Conservation (phyloP, 495 filamentous ascomycete species). For the Neurospora tetraspora region DNA sequence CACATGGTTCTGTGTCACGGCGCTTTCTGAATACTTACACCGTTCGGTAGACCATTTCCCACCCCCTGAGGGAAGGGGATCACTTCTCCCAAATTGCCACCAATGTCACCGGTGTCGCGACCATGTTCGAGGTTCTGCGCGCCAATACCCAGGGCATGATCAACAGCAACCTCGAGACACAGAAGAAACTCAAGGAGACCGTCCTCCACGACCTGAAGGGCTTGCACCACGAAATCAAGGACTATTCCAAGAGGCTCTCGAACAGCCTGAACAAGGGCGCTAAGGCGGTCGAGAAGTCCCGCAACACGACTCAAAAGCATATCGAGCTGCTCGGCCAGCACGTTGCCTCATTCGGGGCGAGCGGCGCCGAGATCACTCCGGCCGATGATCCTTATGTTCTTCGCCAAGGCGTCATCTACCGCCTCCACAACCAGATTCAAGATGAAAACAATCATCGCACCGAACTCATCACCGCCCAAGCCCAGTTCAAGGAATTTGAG, state of each 20-base stretch:
- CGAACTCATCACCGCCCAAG: conserved; percentile 80
- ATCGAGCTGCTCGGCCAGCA: conserved; percentile 87
- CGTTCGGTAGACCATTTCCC: conserved; percentile 56
- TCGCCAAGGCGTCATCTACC: conserved; percentile 67
- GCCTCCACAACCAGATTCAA: conserved; percentile 79
- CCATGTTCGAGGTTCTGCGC: conserved; percentile 87
- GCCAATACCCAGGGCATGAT: conserved; percentile 83
- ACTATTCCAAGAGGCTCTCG: conserved; percentile 78
- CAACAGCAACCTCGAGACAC: conserved; percentile 78
- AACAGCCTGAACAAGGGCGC: conserved; percentile 76
- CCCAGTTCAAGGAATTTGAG: conserved; percentile 82
- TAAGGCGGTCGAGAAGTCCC: conserved; percentile 86
- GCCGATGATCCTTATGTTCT: conserved; percentile 81
- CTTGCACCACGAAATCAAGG: conserved; percentile 91
- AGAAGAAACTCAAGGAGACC: conserved; percentile 71
- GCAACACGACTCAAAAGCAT: conserved; percentile 80
- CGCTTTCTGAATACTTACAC: neutral
- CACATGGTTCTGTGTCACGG: neutral
- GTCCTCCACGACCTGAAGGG: conserved; percentile 83
- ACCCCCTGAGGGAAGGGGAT: conserved; percentile 75
- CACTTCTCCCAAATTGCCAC: conserved; percentile 85
- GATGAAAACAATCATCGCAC: conserved; percentile 93
- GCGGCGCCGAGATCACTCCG: conserved; percentile 53
- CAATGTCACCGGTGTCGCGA: conserved; percentile 68
- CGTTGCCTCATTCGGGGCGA: conserved; percentile 62